Base-by-base conservation (phyloP, 148 eudicot species). In the Vaccinium darrowii region DNA sequence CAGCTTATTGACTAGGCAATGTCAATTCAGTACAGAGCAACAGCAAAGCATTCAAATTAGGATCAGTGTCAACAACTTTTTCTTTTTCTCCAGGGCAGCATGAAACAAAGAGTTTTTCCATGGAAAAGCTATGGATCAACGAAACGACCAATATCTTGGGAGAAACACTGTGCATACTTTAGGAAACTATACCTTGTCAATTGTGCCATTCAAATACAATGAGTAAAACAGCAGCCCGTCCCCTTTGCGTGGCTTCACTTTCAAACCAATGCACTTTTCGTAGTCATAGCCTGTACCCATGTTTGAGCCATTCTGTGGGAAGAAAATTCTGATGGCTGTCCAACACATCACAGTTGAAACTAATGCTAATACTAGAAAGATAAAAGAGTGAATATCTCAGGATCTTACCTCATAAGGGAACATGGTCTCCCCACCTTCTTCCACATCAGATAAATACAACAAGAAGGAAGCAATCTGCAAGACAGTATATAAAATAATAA, bases 381-480 rank as follows among this genome's bases (percentile, higher is more conserved):
- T 6, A 15, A 54, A 81, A 49, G 27, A 14, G 4, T 6, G 7
- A 54, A 65, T 79, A 53, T 49, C 47, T 57, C 54, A 56, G 10
- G 15, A 53, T 84, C 84, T 39, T 91, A 92, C 95, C 93, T 93
- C 95, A 72, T 73, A 93, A 36, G 95, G 95, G 84, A 93, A 93
- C 92, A 93, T 92, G 58, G 95, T 93, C 89, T 93, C 95, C 51
- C 95, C 95, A 73, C 95, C 95, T 90, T 91, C 94, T 92, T 93
- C 94, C 82, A 92, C 95, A 82, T 93, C 94, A 65, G 95, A 92
- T 74, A 93, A 83, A 85, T 93, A 93, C 79, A 93, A 88, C 89
- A 93, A 89, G 87, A 93, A 93, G 78, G 95, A 92, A 78, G 94
- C 95, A 82, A 92, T 82, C 95, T 93, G 91, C 87, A 87, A 53